Percentiles rank a stretch among this genome's conserved stretches.
phyloP scores from a whole-genome alignment of 1,284 basidiomycete genomes.

The Trichosporon ovoides region DNA sequence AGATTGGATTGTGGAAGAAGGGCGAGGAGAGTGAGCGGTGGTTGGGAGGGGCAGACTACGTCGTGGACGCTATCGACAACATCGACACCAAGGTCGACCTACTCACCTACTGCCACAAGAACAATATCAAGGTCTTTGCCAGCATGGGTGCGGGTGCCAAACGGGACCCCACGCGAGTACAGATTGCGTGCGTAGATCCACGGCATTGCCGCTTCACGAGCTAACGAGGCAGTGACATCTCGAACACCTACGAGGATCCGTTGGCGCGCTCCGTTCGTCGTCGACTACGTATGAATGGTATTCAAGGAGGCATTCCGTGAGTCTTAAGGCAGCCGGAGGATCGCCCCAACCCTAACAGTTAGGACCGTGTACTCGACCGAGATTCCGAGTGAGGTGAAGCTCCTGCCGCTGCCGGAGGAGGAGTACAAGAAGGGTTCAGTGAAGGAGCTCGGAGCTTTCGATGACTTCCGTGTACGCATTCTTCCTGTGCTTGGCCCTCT shows the following conservation, averaged over 20 bases:
- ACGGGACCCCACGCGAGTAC: conserved; percentile 86
- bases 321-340: conserved; percentile 18
- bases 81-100: conserved; percentile 90
- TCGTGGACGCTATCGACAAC: conserved; percentile 94
- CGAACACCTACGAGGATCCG: conserved; percentile 88
- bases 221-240: conserved; percentile 65
- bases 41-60: conserved; percentile 80
- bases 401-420: conserved; percentile 85
- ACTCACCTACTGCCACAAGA: conserved; percentile 71
- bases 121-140: conserved; percentile 80
- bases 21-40: conserved; percentile 61
- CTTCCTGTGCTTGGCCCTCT: conserved; percentile 56
- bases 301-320: conserved; percentile 67
- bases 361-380: conserved; percentile 93
- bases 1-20: conserved; percentile 75
- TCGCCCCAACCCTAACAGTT: no score
- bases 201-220: neutral
- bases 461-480: conserved; percentile 73
- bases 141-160: conserved; percentile 99
- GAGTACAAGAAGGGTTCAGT: conserved; percentile 87
- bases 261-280: conserved; percentile 84
- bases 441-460: conserved; percentile 83
- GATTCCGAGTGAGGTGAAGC: conserved; percentile 73
- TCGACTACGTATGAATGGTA: conserved; percentile 65
- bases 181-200: conserved; percentile 58